phyloP scores from a whole-genome alignment of 2,329 filamentous ascomycete species.

The Hypoxylon sp. region DNA sequence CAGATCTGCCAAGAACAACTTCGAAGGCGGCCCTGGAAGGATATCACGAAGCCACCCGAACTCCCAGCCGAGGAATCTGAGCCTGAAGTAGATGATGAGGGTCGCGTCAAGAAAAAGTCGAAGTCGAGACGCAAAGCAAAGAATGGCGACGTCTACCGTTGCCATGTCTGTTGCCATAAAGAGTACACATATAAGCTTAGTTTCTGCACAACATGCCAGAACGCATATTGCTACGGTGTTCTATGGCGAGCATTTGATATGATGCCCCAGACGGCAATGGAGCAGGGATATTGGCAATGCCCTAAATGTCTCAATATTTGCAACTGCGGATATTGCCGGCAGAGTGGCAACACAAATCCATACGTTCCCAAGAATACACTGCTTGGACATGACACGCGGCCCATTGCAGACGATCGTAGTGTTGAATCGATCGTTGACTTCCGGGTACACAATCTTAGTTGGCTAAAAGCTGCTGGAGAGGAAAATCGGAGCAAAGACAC shows the following conservation, averaged over 20 bases:
- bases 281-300: slow-evolving; percentile 87
- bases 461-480: slow-evolving; percentile 76
- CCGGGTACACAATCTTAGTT: slow-evolving; percentile 86
- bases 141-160: slow-evolving; percentile 70
- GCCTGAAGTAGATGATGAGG: slow-evolving; percentile 75
- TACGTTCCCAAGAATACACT: slow-evolving; percentile 90
- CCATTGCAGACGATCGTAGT: slow-evolving; percentile 90
- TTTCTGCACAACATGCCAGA: slow-evolving; percentile 81
- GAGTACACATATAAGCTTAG: slow-evolving; percentile 90
- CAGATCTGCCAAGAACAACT: slow-evolving; percentile 96
- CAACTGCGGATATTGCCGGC: slow-evolving; percentile 85
- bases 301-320: slow-evolving; percentile 89
- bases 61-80: slow-evolving; percentile 54
- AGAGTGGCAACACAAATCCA: slow-evolving; percentile 75
- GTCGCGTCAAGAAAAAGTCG: slow-evolving; percentile 74
- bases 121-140: slow-evolving; percentile 71
- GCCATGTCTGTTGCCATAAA: slow-evolving; percentile 86
- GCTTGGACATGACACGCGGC: slow-evolving; percentile 90
- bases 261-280: slow-evolving; percentile 85
- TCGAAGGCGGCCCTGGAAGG: slow-evolving; percentile 82
- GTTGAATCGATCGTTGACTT: slow-evolving; percentile 94
- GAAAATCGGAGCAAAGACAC: slow-evolving; percentile 70
- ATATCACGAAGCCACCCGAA: slow-evolving; percentile 76
- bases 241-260: slow-evolving; percentile 93
- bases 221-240: slow-evolving; percentile 92